Base-by-base conservation (phyloP, 2,329 filamentous ascomycete species). In the Ceratocystis colombiana region DNA sequence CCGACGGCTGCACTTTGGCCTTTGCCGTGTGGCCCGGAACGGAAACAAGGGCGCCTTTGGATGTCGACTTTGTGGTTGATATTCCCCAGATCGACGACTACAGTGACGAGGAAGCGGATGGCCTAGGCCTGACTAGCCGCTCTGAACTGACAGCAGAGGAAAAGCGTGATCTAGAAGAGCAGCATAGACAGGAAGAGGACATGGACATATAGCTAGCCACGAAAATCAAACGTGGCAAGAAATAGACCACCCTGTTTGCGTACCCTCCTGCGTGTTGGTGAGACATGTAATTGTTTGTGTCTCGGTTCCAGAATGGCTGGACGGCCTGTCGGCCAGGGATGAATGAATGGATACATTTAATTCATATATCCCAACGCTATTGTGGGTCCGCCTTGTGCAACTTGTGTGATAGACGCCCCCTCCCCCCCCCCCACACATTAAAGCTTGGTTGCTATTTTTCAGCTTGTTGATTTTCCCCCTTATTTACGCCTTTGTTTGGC, bases 1-100 rank as follows among this genome's bases (percentile, higher is more conserved):
- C 77, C 68, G 77, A 83, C 37, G 79, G 79, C 46, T 75, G 74
- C 66, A 73, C 77, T 0, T 72, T 84, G 17, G 82, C 82, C 0
- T 84, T 85, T 71, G 73, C 76, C 0, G 53, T 69, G 22, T 75
- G 84, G 53, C 71, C 76, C 33, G 71, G 75, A 15, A 28, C 30
- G 2, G 76, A 77, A 10, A 74, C 72, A 17, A 74, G 75, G 5
- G 77, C 76, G 1, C 70, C 72, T 4, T 75, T 77, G 3, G 75
- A 78, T 5, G 72, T 72, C 0, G 71, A 73, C 25, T 82, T 82
- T 67, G 71, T 77, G 48, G 79, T 82, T 8, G 76, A 79, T 63
- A 76, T 78, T 72, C 79, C 79, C 0, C 73, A 69, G 33, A 77
- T 81, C 22, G 77, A 79, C 0, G 77, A 79, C 0, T 75, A 78